A percentile compares a stretch with the other conserved stretches of the same genome.
Evolutionary conservation across 2,329 filamentous ascomycete genomes (phyloP).

Genomic region (Fusarium sp.): DNA sequence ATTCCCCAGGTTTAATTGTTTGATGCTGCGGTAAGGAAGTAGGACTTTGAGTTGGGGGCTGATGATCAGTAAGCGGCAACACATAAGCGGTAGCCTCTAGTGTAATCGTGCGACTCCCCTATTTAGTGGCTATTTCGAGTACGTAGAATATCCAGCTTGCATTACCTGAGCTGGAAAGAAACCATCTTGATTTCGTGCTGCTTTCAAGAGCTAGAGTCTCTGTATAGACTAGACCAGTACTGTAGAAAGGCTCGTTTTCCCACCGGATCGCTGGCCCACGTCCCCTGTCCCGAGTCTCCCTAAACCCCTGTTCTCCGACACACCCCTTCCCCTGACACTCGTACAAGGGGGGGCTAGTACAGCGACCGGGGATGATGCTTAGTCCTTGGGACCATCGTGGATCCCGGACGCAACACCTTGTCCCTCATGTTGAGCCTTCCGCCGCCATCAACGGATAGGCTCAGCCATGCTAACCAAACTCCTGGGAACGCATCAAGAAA

Average conservation of each 20-base stretch:
- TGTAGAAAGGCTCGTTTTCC: constrained; percentile 25
- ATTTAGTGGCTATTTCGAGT: background rate
- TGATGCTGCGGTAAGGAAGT: constrained; percentile 8
- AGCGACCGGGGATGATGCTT: constrained; percentile 35
- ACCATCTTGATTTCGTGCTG: constrained; percentile 16
- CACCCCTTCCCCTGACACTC: constrained; percentile 36
- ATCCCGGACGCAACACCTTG: constrained; percentile 37
- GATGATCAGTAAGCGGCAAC: constrained; percentile 21
- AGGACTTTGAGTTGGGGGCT: constrained; percentile 2
- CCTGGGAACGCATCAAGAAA: constrained; percentile 50
- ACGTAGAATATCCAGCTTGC: background rate
- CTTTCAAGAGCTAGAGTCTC: constrained; percentile 2
- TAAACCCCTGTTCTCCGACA: constrained; percentile 30
- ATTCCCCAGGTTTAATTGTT: constrained; percentile 48
- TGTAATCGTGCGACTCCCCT: background rate
- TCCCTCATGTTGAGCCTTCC: constrained; percentile 47
- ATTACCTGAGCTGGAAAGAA: constrained; percentile 5
- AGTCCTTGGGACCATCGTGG: constrained; percentile 42
- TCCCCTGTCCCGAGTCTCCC: constrained; percentile 29
- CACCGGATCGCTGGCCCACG: constrained; percentile 33
- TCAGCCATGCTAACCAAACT: constrained; percentile 55
- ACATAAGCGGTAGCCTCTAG: constrained; percentile 13
- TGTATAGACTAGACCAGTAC: constrained; percentile 15
- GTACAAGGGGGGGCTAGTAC: constrained; percentile 15
- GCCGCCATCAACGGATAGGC: constrained; percentile 54